Evolutionary conservation across 2,329 filamentous ascomycete genomes (phyloP).

Genomic region (Exophiala spinifera): DNA sequence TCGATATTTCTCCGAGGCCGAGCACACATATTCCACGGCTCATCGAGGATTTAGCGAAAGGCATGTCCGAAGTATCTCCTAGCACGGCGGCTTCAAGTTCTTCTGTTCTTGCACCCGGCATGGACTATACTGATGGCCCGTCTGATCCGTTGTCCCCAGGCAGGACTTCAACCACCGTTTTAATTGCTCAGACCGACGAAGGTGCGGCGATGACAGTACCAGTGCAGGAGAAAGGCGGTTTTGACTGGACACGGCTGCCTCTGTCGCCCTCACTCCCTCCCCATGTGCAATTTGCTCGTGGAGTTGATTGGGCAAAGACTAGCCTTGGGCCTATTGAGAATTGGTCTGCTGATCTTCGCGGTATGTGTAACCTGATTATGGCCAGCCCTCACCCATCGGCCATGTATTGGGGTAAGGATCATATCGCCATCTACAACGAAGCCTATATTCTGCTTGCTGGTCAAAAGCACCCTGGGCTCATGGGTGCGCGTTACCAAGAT

Average conservation of each 20-base stretch:
- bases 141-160: slow-evolving; percentile 6
- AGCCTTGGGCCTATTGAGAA: slow-evolving; percentile 70
- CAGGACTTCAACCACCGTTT: neutral
- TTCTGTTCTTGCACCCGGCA: slow-evolving; percentile 8
- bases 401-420: slow-evolving; percentile 75
- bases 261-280: slow-evolving; percentile 60
- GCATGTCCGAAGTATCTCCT: slow-evolving; percentile 6
- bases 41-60: slow-evolving; percentile 9
- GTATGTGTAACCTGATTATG: slow-evolving; percentile 81
- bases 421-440: slow-evolving; percentile 69
- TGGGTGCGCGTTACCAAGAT: slow-evolving; percentile 68
- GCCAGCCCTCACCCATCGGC: slow-evolving; percentile 70
- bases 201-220: slow-evolving; percentile 37
- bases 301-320: slow-evolving; percentile 70
- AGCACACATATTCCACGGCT: slow-evolving; percentile 7
- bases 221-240: slow-evolving; percentile 52
- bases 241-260: slow-evolving; percentile 78
- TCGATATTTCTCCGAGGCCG: slow-evolving; percentile 18
- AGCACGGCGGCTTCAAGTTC: slow-evolving; percentile 1
- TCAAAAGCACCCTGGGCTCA: slow-evolving; percentile 70
- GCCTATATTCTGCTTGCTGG: slow-evolving; percentile 69
- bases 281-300: slow-evolving; percentile 71
- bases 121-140: slow-evolving; percentile 15
- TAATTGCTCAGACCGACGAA: neutral
- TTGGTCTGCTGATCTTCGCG: slow-evolving; percentile 69